Evolutionary conservation across 495 filamentous ascomycete genomes (phyloP).

Genomic region (Venustampulla echinocandica): DNA sequence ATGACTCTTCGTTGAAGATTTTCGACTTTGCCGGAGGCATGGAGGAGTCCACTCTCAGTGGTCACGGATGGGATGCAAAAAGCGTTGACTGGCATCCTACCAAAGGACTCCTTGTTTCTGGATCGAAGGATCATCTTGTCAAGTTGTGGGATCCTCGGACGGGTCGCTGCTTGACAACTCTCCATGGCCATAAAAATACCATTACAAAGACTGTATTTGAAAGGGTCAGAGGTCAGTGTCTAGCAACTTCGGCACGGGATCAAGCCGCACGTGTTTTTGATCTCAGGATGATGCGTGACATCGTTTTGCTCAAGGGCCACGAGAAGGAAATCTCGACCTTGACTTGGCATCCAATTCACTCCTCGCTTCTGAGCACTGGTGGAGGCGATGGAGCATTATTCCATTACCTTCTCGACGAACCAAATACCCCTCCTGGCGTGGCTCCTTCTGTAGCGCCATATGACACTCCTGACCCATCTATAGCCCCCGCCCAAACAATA

Average conservation of each 20-base stretch:
- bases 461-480: constrained; percentile 68
- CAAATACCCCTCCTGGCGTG: constrained; percentile 65
- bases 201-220: constrained; percentile 87
- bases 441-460: constrained; percentile 65
- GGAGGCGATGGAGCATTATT: constrained; percentile 80
- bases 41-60: constrained; percentile 70
- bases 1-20: constrained; percentile 87
- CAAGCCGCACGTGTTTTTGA: constrained; percentile 89
- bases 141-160: constrained; percentile 97
- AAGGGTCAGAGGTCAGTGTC: constrained; percentile 65
- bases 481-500: constrained; percentile 74
- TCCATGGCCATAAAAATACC: constrained; percentile 96
- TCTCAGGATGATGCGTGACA: constrained; percentile 95
- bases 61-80: constrained; percentile 95
- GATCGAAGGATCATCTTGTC: constrained; percentile 93
- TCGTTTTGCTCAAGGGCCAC: constrained; percentile 81
- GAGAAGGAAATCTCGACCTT: constrained; percentile 92
- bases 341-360: constrained; percentile 88
- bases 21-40: constrained; percentile 88
- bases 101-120: constrained; percentile 88
- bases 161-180: constrained; percentile 78
- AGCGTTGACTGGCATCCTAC: constrained; percentile 95
- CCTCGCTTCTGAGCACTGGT: constrained; percentile 80
- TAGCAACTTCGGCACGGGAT: constrained; percentile 88
- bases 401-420: constrained; percentile 90